These are phyloP conservation scores for Auricularia sp. DNA, from an alignment of 768 basidiomycete genomes.

Conservation along the genomic window DNA sequence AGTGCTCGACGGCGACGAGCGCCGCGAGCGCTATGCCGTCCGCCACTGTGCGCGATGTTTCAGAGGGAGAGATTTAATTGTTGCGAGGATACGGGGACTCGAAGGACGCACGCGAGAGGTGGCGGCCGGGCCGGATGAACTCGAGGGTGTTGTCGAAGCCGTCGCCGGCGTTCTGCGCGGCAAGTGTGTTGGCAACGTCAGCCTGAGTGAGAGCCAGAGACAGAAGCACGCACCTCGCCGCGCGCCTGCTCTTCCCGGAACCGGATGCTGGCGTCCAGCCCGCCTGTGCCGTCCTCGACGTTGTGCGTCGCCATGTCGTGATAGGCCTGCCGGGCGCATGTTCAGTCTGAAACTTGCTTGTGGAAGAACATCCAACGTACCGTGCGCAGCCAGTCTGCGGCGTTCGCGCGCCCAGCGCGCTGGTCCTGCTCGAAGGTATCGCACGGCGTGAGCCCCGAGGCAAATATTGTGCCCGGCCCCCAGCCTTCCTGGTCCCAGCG, in stretches of 20 bases:
- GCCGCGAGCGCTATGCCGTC: conserved; percentile 36
- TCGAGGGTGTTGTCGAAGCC: conserved; percentile 34
- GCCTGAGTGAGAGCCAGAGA: conserved; percentile 15
- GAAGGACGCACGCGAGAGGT: conserved; percentile 29
- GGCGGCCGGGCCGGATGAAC: conserved; percentile 37
- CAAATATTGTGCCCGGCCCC: too few species aligned
- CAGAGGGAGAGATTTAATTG: too few species aligned
- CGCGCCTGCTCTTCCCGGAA: conserved; percentile 18
- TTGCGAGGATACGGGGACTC: not conserved
- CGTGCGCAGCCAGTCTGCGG: not conserved
- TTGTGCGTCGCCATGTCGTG: conserved; percentile 43
- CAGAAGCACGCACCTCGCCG: not conserved
- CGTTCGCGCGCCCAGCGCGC: too few species aligned
- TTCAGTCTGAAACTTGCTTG: not conserved
- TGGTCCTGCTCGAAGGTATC: too few species aligned
- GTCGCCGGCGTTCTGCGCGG: conserved; percentile 33
- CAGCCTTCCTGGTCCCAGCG: too few species aligned
- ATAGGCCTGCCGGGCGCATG: conserved; percentile 31
- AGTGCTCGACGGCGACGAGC: conserved; percentile 26
- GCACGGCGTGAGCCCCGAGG: too few species aligned
- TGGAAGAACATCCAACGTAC: not conserved
- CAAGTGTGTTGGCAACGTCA: conserved; percentile 13
- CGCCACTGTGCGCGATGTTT: conserved; percentile 22
- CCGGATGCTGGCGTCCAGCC: conserved; percentile 38
- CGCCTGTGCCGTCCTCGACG: conserved; percentile 33